These are phyloP conservation scores for Fusarium mangiferae DNA, from an alignment of 2,329 filamentous ascomycete genomes.

Conservation along the genomic window DNA sequence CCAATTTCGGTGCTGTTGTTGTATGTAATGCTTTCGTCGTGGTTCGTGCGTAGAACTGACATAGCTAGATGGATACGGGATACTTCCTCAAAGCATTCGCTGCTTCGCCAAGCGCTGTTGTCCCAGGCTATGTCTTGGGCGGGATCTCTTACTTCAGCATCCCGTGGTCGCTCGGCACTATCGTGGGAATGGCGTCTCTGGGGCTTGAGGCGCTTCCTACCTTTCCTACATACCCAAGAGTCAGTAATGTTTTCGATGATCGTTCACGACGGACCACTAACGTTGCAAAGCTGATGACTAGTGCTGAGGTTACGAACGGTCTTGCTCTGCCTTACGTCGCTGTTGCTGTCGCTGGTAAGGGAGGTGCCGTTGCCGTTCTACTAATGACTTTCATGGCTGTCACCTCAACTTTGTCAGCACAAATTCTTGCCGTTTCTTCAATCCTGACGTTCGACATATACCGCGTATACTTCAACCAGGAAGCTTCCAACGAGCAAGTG, in stretches of 20 bases:
- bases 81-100: not conserved
- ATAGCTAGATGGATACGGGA: not conserved
- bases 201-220: not conserved
- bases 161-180: not conserved
- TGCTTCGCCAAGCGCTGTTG: not conserved
- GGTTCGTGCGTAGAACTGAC: too few relatives aligned
- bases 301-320: not conserved
- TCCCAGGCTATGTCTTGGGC: not conserved
- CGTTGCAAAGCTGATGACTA: not conserved
- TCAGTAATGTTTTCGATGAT: too few relatives aligned
- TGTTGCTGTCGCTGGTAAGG: not conserved
- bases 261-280: too few relatives aligned
- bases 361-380: not conserved
- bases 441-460: constrained; percentile 66
- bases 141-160: not conserved
- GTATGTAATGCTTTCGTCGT: too few relatives aligned
- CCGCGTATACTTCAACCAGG: constrained; percentile 58
- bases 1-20: not conserved
- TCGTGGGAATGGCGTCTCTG: not conserved
- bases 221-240: not conserved
- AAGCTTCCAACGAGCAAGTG: constrained; percentile 57
- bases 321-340: not conserved
- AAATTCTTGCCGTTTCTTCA: constrained; percentile 63
- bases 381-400: not conserved
- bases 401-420: constrained; percentile 64